Evolutionary conservation across 208 protist genomes (phyloP), one percentile per base, ranked within the genome.

Genomic region (Acanthamoeba triangularis): DNA sequence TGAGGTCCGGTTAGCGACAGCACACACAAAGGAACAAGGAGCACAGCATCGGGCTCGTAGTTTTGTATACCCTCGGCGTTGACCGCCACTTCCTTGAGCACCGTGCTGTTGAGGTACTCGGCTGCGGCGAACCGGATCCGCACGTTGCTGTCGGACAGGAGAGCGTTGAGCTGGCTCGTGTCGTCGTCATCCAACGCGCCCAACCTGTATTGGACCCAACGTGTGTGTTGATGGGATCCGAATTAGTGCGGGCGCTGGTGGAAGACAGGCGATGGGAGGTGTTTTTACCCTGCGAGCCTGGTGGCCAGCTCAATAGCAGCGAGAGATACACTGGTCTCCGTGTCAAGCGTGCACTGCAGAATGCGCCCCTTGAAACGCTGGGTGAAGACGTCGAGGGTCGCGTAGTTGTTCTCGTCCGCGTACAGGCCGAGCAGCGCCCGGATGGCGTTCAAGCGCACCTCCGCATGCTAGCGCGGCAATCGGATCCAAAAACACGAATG

Each of bases 311-410:
- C 54, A 20, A 90, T 56, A 28, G 93, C 93, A 25, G 33, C 52
- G 37, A 95, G 30, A 0, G 74, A 28, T 3, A 95, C 93, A 33
- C 16, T 28, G 37, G n/a, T 56, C 11, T 69, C 54, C 35, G 69
- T 69, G 41, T 95, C 93, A 14, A 95, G 54, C 33, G 93, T 95
- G 78, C 74, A 91, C 14, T 65, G n/a, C 14, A 95, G 14, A 23
- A 95, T 91, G 28, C 93, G 67, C 23, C 47, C 61, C 78, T 87
- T 91, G 63, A 95, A 95, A 23, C 93, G 74, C 69, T 95, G 25
- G 10, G 93, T 91, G 80, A 95, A 95, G 25, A 76, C 16, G 37
- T 95, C 93, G 28, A 95, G 59, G 49, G 37, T 37, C 14, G 85
- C 37, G 28, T 44, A 30, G 85, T 76, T 76, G 25, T 92, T 52